phyloP scores from a whole-genome alignment of 495 filamentous ascomycete genomes.

The Friedmanniomyces endolithicus region DNA sequence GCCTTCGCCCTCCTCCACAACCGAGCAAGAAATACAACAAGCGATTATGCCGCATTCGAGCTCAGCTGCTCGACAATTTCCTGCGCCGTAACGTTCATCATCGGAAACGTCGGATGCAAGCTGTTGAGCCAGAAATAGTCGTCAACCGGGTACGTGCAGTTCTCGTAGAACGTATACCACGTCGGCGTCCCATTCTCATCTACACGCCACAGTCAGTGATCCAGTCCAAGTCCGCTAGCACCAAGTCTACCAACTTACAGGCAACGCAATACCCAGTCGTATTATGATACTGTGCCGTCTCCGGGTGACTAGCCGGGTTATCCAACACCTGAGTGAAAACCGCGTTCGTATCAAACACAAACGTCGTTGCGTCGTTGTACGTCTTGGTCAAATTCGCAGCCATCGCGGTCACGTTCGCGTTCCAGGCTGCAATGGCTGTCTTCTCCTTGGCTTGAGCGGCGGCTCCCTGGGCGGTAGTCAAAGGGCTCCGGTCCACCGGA shows the following conservation, averaged over 20 bases:
- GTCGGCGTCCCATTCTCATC: slow-evolving; percentile 45
- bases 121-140: slow-evolving; percentile 53
- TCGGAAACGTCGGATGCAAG: slow-evolving; percentile 48
- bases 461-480: slow-evolving; percentile 26
- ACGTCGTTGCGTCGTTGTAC: slow-evolving; percentile 21
- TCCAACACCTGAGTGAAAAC: slow-evolving; percentile 24
- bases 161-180: slow-evolving; percentile 33
- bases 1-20: no score
- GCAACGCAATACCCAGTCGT: slow-evolving; percentile 41
- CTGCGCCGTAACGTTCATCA: slow-evolving; percentile 46
- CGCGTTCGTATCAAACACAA: slow-evolving; percentile 25
- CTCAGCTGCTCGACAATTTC: slow-evolving; percentile 16
- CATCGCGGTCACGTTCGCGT: slow-evolving; percentile 19
- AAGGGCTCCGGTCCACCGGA: slow-evolving; percentile 53
- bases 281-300: slow-evolving; percentile 38
- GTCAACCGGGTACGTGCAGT: slow-evolving; percentile 42
- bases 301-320: slow-evolving; percentile 20
- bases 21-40: no score
- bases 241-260: no score
- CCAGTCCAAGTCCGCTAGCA: no score
- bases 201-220: no score
- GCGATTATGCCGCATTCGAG: no score
- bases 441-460: slow-evolving; percentile 12
- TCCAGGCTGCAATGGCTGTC: slow-evolving; percentile 23
- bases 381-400: slow-evolving; percentile 15